A percentile compares a stretch with the other conserved stretches of the same genome.
phyloP scores from a whole-genome alignment of 805 yeast species.

The Yarrowia sp. region DNA sequence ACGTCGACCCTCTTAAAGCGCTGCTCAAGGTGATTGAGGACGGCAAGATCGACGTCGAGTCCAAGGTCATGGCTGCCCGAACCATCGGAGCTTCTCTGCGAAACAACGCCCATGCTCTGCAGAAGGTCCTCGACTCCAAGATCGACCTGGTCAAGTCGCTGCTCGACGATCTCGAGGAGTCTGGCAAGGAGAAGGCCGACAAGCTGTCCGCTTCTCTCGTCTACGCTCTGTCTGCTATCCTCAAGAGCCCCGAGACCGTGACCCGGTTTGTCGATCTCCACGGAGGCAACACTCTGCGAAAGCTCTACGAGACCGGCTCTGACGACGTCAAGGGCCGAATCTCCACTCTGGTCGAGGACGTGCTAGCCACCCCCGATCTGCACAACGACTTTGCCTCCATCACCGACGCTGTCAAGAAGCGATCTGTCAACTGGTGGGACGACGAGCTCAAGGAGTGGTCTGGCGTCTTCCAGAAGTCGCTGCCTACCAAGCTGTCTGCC shows the following conservation, averaged over 20 bases:
- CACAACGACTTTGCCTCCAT: slow-evolving; percentile 10
- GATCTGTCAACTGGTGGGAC: slow-evolving; percentile 19
- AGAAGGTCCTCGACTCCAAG: slow-evolving; percentile 1
- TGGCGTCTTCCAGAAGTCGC: slow-evolving; percentile 2
- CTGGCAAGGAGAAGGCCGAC: not conserved
- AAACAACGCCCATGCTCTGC: slow-evolving; percentile 62
- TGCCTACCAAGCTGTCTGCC: slow-evolving; percentile 4
- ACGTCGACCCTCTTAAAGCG: not conserved
- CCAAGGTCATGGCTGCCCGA: slow-evolving; percentile 44
- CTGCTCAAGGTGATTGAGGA: not conserved
- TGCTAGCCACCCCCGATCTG: slow-evolving; percentile 16
- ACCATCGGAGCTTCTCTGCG: slow-evolving; percentile 65
- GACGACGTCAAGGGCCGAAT: slow-evolving; percentile 6
- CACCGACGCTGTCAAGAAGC: slow-evolving; percentile 7
- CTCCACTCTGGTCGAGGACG: slow-evolving; percentile 7
- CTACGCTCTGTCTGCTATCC: slow-evolving; percentile 1
- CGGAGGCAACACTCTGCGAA: slow-evolving; percentile 6
- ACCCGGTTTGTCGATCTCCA: slow-evolving; percentile 12
- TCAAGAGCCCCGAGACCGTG: slow-evolving; percentile 13
- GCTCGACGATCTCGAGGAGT: not conserved
- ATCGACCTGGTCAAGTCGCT: slow-evolving; percentile 4
- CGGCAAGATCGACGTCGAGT: slow-evolving; percentile 29
- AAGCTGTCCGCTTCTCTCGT: slow-evolving; percentile 2
- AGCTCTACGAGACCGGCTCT: slow-evolving; percentile 1
- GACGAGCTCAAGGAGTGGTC: slow-evolving; percentile 24